These are phyloP conservation scores for Gaultheria prostrata DNA, from an alignment of 148 eudicot species.

Conservation along the genomic window DNA sequence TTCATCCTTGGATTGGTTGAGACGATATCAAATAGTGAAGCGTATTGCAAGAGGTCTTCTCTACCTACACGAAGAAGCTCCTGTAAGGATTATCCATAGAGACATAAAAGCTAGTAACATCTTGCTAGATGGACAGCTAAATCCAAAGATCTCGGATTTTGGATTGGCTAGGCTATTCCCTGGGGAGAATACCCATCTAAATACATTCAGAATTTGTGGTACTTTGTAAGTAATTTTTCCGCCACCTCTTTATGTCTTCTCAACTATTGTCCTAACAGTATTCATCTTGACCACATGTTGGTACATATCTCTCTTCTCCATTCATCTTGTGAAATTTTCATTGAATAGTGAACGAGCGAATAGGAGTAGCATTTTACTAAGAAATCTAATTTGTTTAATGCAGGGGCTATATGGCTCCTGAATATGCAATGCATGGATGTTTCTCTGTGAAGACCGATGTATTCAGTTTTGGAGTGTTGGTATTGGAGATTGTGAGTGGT, in stretches of 20 bases:
- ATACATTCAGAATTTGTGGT: slow-evolving; percentile 65
- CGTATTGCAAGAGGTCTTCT: slow-evolving; percentile 78
- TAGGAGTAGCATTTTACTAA: background rate
- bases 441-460: slow-evolving; percentile 84
- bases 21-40: slow-evolving; percentile 48
- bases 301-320: background rate
- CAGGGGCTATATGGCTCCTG: slow-evolving; percentile 95
- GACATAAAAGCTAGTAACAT: slow-evolving; percentile 90
- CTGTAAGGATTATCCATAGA: slow-evolving; percentile 74
- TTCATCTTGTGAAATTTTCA: background rate
- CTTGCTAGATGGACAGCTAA: slow-evolving; percentile 64
- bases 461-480: slow-evolving; percentile 71
- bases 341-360: background rate
- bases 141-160: slow-evolving; percentile 76
- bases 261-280: background rate
- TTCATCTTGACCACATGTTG: background rate
- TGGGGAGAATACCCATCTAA: slow-evolving; percentile 66
- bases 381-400: slow-evolving; percentile 19
- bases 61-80: slow-evolving; percentile 87
- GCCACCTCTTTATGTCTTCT: background rate
- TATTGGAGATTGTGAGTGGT: slow-evolving; percentile 81
- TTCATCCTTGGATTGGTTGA: slow-evolving; percentile 58
- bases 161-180: slow-evolving; percentile 89
- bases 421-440: slow-evolving; percentile 74
- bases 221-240: slow-evolving; percentile 60